Evolutionary conservation across 352 stramenopile genomes (phyloP), one percentile per base, ranked within the genome.

Genomic region (Phytophthora fragariae): DNA sequence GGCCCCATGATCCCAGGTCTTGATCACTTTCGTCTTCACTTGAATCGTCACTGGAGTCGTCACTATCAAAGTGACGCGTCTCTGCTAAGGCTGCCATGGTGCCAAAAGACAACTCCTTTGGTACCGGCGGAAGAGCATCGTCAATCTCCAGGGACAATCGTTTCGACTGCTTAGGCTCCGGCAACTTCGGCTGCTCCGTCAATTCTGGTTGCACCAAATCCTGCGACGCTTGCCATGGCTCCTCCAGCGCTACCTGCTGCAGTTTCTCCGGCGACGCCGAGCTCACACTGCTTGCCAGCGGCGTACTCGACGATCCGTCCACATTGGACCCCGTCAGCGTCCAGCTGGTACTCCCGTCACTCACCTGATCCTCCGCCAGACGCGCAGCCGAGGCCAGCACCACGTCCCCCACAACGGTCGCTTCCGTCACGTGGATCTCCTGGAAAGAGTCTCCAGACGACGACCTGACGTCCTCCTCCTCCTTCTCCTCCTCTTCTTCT

Each of bases 1-100:
- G 53, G 31, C 1, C 47, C 24, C 24, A 19, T 49, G 41, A n/a
- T 8, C 41, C 41, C 41, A 17, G 9, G 14, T 49, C 41, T 39
- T 27, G 44, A 65, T 52, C n/a, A 46, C 58, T 19, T 6, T 65
- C 50, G 31, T 65, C 55, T 47, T 71, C 71, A 39, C 46, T 59
- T 27, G 65, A 64, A 55, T 71, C 54, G 55, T 76, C 71, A 52
- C 71, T 75, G 17, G 65, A 77, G 27, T 78, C 72, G 33, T 78
- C 72, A 31, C 72, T 78, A 58, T 78, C 72, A 44, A 78, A 78
- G 53, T 78, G 72, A 19, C 66, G 66, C 33, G 66, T 67, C 47
- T 78, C 60, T 17, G 72, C 72, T 11, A 73, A 17, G 11, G 59
- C 60, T 5, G 70, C 72, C 67, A 78, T 78, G n/a, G 72, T 68